Conservation (phyloP, 345 rosid species). For the Citrus maxima region DNA sequence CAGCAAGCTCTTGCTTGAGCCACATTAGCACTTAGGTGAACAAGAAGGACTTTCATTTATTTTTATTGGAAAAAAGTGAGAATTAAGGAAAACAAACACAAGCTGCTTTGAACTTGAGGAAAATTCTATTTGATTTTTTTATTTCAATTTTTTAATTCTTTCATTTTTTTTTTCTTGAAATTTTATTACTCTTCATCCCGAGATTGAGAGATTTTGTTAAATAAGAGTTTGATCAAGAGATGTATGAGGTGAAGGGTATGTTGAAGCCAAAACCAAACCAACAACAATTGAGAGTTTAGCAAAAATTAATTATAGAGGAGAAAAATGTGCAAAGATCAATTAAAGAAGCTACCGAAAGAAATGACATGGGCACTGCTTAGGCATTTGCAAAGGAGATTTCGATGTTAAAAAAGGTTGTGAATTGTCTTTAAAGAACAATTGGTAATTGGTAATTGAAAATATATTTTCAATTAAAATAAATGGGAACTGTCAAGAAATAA, state of each 20-base stretch:
- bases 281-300: slow-evolving; percentile 41
- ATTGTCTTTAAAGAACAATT: no score
- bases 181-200: no score
- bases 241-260: slow-evolving; percentile 35
- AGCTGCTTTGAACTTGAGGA: not conserved
- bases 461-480: no score
- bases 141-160: not conserved
- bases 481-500: no score
- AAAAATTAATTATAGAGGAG: slow-evolving; percentile 29
- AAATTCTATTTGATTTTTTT: not conserved
- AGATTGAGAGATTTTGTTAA: not conserved
- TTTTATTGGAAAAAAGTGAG: not conserved
- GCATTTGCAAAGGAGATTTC: not conserved
- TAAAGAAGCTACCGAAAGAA: slow-evolving; percentile 32
- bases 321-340: slow-evolving; percentile 37
- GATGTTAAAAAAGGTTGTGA: no score
- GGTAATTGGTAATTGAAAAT: no score
- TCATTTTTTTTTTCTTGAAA: not conserved
- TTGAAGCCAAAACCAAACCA: slow-evolving; percentile 37
- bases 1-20: no score
- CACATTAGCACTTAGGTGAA: no score
- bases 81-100: not conserved
- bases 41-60: not conserved
- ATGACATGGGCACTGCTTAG: not conserved
- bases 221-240: slow-evolving; percentile 6